phyloP scores from a whole-genome alignment of 768 basidiomycete species.

The Leccinellum luteum region DNA sequence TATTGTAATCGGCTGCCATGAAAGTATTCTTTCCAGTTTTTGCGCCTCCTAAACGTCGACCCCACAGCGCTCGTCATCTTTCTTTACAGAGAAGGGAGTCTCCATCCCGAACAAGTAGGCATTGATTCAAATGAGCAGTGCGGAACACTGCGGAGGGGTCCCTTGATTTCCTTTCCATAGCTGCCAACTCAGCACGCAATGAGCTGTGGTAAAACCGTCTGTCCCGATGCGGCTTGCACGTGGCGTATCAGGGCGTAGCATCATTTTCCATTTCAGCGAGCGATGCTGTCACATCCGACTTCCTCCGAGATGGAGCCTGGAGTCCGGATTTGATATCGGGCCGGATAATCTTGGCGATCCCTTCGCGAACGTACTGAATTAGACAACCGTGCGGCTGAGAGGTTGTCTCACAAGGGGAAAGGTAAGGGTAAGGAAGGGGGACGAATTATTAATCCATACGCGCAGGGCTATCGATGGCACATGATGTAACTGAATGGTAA shows the following conservation, averaged over 20 bases:
- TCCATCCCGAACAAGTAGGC: constrained; percentile 6
- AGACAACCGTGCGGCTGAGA: constrained; percentile 17
- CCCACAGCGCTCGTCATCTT: constrained; percentile 24
- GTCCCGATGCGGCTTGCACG: constrained; percentile 11
- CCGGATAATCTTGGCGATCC: constrained; percentile 32
- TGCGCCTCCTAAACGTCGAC: constrained; percentile 19
- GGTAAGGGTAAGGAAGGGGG: not conserved
- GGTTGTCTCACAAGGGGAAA: constrained; percentile 11
- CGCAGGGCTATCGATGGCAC: constrained; percentile 23
- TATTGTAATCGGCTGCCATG: not conserved
- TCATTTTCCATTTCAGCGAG: constrained; percentile 11
- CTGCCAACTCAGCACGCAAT: constrained; percentile 4
- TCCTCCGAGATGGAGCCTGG: constrained; percentile 19
- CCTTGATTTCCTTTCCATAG: constrained; percentile 18
- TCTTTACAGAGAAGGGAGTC: constrained; percentile 2
- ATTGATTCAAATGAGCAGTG: not conserved
- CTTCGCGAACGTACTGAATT: constrained; percentile 27
- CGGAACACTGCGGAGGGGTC: constrained; percentile 3
- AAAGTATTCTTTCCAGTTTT: not conserved
- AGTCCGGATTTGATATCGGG: constrained; percentile 16
- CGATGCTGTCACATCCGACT: constrained; percentile 25
- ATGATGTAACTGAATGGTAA: constrained; percentile 12
- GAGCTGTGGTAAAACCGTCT: constrained; percentile 4
- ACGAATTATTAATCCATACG: constrained; percentile 23
- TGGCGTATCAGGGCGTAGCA: constrained; percentile 24